Evolutionary conservation across 495 filamentous ascomycete species (phyloP), one percentile per base, ranked within the genome.

Genomic region (Aspergillus nanangensis): DNA sequence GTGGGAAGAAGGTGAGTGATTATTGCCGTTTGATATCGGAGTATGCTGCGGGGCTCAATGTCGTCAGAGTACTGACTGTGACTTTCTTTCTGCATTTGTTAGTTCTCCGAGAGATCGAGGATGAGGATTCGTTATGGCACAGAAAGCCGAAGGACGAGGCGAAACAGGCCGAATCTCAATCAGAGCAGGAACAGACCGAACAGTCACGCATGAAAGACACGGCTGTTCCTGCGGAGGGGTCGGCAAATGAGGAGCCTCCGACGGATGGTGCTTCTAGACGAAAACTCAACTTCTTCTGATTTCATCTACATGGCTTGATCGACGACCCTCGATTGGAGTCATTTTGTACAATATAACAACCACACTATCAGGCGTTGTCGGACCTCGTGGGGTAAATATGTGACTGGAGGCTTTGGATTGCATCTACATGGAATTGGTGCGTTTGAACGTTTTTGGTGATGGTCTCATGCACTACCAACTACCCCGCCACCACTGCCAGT

Each of bases 91-190:
- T 45, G 5, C 13, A 41, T 38, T 20, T 41, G 29, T 7, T 57
- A 85, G 88, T 94, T 2, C 56, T 97, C 29, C 80, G 72, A 51
- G 86, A 96, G 56, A 82, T 97, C 47, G 88, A 90, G 59, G 73
- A 78, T 22, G 89, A 90, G 55, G 86, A 94, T 54, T 70, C 72
- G 7, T 55, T 79, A 11, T 87, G 84, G 72, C 72, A 79, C 44
- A 58, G 58, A 33, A 66, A 60, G 45, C 27, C 47, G 25, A 22
- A 53, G 13, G 24, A 55, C 35, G 41, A 34, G 23, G 48, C 39
- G 14, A 22, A 55, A 23, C 25, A 50, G n/a, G 21, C 14, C 9
- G 45, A 39, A 25, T 18, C 27, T 17, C 33, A 47, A 45, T 19
- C 21, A 24, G 27, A 36, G 41, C 23, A 48, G 10, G 38, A 56